Base-by-base conservation (phyloP, 1,139 yeast genomes). In the Yamadazyma taylorii region DNA sequence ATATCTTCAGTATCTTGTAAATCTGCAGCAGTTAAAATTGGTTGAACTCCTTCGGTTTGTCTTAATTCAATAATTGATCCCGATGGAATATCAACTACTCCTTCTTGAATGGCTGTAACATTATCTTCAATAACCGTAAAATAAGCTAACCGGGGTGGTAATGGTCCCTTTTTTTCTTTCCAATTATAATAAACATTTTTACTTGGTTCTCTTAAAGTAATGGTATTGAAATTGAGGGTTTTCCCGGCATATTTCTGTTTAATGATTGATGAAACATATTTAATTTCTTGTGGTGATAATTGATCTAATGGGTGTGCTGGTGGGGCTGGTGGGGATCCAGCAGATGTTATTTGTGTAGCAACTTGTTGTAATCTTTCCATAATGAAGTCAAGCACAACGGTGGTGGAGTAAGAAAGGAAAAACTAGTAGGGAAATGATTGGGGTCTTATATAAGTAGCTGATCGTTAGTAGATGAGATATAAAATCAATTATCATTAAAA, bases 221-320 rank as follows among this genome's bases (percentile, higher is more conserved):
- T 69, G 23, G 87, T 81, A 60, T 84, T 85, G 71, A 83, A 84
- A 30, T 69, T 56, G 42, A 81, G 61, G 9, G 54, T 48, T 48
- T 67, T 69, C 23, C 78, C 81, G 28, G 67, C 53, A 69, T 72
- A 60, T 30, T 61, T 49, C 19, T 47, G 39, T 46, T 61, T 66
- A 34, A 68, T 51, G 13, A 65, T 43, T n/a, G 46, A 36, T 13
- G 70, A 38, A 9, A 65, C 70, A 17, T 60, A 56, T 43, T 60
- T 62, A 45, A 71, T 71, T 63, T 84, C 92, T 38, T 58, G 71
- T 16, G 79, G 72, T 30, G 82, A 63, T 45, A 84, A 73, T 10
- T 88, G 90, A 61, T 84, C 92, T 53, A 84, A 69, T 21, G 90
- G 89, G 59, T 83, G 92, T 8, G 61, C 60, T 40, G 84, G 81